A percentile compares a stretch with the other conserved stretches of the same genome.
These are phyloP conservation scores for Lyophyllum semitale DNA, from an alignment of 768 basidiomycete species.

Conservation along the genomic window DNA sequence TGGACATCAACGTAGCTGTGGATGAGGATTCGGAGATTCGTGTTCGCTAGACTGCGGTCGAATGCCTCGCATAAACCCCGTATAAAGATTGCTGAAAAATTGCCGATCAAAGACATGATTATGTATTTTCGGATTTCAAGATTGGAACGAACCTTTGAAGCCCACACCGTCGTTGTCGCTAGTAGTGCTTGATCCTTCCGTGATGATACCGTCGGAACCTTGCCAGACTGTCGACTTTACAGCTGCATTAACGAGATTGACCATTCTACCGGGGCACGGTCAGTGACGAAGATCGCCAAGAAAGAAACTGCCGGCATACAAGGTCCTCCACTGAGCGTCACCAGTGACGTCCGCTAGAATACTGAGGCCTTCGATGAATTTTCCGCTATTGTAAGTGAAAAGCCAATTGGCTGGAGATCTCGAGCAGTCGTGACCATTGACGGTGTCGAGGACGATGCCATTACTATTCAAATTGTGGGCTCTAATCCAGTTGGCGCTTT, in stretches of 20 bases:
- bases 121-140: background rate
- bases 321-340: constrained; percentile 38
- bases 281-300: too few species aligned
- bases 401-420: constrained; percentile 46
- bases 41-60: constrained; percentile 36
- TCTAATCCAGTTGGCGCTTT: constrained; percentile 50
- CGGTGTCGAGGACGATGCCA: constrained; percentile 47
- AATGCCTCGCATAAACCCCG: constrained; percentile 50
- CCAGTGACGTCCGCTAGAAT: constrained; percentile 44
- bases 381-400: constrained; percentile 59
- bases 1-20: constrained; percentile 55
- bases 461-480: constrained; percentile 41
- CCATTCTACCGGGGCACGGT: constrained; percentile 26
- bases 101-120: background rate
- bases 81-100: constrained; percentile 40
- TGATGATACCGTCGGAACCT: constrained; percentile 51
- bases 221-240: constrained; percentile 49
- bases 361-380: constrained; percentile 52
- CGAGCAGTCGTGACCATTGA: constrained; percentile 47
- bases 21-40: constrained; percentile 39
- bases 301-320: constrained; percentile 33
- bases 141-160: constrained; percentile 44
- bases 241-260: constrained; percentile 36
- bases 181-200: constrained; percentile 44
- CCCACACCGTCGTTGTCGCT: constrained; percentile 49